A percentile compares a stretch with the other conserved stretches of the same genome.
phyloP scores from a whole-genome alignment of 2,329 filamentous ascomycete species.

The Aspergillus sp. region DNA sequence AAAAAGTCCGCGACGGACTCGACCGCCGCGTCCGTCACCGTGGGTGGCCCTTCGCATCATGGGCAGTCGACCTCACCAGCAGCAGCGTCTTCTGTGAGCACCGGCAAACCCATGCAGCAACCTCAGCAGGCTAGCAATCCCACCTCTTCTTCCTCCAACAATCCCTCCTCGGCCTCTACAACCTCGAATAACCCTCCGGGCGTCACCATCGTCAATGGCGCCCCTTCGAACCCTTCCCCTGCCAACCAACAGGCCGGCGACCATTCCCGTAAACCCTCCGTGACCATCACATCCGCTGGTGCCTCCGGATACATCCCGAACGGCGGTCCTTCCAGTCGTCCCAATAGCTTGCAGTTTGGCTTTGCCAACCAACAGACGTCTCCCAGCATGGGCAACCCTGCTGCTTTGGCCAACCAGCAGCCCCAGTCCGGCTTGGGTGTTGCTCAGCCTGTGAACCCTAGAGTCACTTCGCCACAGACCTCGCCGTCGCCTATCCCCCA shows the following conservation, averaged over 20 bases:
- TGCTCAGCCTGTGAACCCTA: constrained; percentile 55
- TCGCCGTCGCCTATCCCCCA: constrained; percentile 92
- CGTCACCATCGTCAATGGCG: constrained; percentile 61
- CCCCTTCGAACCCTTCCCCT: constrained; percentile 26
- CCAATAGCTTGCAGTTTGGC: constrained; percentile 68
- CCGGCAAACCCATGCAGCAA: no score
- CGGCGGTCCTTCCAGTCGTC: constrained; percentile 55
- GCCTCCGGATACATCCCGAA: constrained; percentile 68
- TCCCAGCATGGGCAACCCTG: constrained; percentile 55
- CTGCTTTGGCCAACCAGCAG: constrained; percentile 35
- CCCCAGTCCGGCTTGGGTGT: constrained; percentile 36
- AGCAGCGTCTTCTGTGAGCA: no score
- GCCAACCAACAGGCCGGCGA: constrained; percentile 50
- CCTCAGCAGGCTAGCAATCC: constrained; percentile 49
- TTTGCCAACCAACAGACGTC: constrained; percentile 58
- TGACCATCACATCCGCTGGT: constrained; percentile 82
- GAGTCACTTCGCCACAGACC: constrained; percentile 72
- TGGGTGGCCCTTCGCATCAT: constrained; percentile 46
- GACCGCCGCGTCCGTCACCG: constrained; percentile 44
- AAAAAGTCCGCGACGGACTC: constrained; percentile 50
- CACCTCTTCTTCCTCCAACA: constrained; percentile 38
- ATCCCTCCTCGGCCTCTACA: not conserved
- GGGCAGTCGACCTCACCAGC: constrained; percentile 54
- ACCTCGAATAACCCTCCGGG: constrained; percentile 20
- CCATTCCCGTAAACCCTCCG: constrained; percentile 77